Conservation (phyloP, 2,329 filamentous ascomycete genomes). For the Diaporthe humulicola region DNA sequence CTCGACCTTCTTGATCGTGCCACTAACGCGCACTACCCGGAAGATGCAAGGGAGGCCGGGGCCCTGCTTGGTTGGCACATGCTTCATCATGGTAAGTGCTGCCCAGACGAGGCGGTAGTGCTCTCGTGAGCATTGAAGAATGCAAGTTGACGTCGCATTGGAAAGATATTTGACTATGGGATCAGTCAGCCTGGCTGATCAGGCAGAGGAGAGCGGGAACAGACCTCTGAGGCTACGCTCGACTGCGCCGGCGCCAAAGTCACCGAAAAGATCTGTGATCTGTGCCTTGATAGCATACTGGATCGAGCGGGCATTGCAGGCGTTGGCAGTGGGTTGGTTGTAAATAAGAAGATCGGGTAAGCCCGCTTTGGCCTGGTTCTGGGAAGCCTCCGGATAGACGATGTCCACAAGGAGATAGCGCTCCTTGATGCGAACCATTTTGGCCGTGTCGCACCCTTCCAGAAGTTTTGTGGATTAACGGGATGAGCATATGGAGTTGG, state of each 20-base stretch:
- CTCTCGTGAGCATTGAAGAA: slow-evolving; percentile 84
- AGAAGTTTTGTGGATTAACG: background rate
- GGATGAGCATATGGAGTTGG: background rate
- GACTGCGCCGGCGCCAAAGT: slow-evolving; percentile 85
- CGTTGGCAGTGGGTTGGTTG: slow-evolving; percentile 82
- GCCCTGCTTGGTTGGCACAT: slow-evolving; percentile 69
- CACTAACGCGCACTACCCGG: slow-evolving; percentile 87
- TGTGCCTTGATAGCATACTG: slow-evolving; percentile 78
- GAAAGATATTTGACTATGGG: slow-evolving; percentile 89
- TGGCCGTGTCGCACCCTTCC: slow-evolving; percentile 36
- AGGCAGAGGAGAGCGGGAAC: slow-evolving; percentile 34
- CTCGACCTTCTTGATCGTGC: slow-evolving; percentile 93
- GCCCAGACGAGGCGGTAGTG: slow-evolving; percentile 93
- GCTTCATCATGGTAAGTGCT: slow-evolving; percentile 83
- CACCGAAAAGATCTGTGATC: slow-evolving; percentile 83
- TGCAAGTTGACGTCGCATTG: slow-evolving; percentile 92
- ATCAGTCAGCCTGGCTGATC: slow-evolving; percentile 43
- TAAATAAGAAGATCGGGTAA: slow-evolving; percentile 77
- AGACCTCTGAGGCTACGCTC: slow-evolving; percentile 77
- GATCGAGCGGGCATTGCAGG: slow-evolving; percentile 75
- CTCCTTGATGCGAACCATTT: slow-evolving; percentile 96
- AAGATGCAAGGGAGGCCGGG: slow-evolving; percentile 78
- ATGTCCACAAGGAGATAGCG: slow-evolving; percentile 96
- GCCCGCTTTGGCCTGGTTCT: slow-evolving; percentile 50
- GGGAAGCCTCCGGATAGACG: slow-evolving; percentile 78